Percentiles rank a stretch among this genome's conserved stretches.
phyloP scores from a whole-genome alignment of 768 basidiomycete species.

The Tubosaeta brunneosetosa region DNA sequence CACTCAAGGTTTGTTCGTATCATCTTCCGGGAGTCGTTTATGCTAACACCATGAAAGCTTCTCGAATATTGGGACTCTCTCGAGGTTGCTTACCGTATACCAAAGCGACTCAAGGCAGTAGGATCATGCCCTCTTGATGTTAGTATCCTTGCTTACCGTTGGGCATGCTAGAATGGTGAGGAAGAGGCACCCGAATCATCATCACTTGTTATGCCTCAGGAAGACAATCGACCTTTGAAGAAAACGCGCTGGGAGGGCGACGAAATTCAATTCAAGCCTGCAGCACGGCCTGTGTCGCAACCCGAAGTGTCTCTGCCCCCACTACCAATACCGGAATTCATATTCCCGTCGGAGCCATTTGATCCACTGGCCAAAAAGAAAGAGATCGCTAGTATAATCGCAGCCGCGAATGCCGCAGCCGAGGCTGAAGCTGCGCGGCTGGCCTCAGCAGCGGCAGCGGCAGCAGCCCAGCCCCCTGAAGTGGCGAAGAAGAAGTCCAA shows the following conservation, averaged over 20 bases:
- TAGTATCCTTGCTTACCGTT: not conserved
- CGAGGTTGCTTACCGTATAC: conserved; percentile 80
- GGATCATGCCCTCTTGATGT: conserved; percentile 5
- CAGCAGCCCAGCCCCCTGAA: conserved; percentile 11
- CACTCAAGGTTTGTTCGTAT: conserved; percentile 50
- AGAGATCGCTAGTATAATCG: conserved; percentile 39
- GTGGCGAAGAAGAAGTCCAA: conserved; percentile 26
- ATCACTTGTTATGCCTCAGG: conserved; percentile 19
- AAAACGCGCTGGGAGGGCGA: conserved; percentile 30
- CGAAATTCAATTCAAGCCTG: conserved; percentile 18
- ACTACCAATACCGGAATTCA: not conserved
- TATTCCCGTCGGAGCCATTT: not conserved
- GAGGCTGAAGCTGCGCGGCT: conserved; percentile 30
- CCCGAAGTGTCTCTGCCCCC: not conserved
- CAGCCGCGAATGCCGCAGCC: conserved; percentile 35
- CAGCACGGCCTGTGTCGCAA: not conserved
- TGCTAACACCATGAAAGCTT: conserved; percentile 42
- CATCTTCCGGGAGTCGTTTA: not conserved
- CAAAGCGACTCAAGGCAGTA: conserved; percentile 56
- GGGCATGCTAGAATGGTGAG: conserved; percentile 26
- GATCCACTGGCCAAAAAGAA: conserved; percentile 13
- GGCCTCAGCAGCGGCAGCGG: conserved; percentile 24
- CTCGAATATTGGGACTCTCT: conserved; percentile 77
- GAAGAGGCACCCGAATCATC: conserved; percentile 22
- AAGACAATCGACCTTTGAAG: conserved; percentile 29